phyloP scores from a whole-genome alignment of 2,329 filamentous ascomycete genomes.

The Monosporascus sp. region DNA sequence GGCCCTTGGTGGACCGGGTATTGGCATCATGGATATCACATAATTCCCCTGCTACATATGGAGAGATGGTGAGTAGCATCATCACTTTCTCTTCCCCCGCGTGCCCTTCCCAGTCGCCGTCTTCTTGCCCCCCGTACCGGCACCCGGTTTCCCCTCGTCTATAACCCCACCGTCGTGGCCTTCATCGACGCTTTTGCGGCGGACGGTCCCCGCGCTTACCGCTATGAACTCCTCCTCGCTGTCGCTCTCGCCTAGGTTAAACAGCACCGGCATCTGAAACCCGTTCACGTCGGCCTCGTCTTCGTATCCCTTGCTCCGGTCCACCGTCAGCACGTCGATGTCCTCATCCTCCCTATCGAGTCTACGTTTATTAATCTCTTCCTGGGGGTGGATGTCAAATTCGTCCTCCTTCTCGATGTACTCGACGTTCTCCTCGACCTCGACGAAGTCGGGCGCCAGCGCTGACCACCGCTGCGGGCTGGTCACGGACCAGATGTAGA shows the following conservation, averaged over 20 bases:
- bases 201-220: slow-evolving; percentile 74
- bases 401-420: slow-evolving; percentile 95
- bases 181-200: slow-evolving; percentile 76
- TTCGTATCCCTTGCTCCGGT: slow-evolving; percentile 58
- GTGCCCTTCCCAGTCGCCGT: slow-evolving; percentile 29
- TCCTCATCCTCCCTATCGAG: slow-evolving; percentile 91
- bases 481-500: slow-evolving; percentile 95
- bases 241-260: slow-evolving; percentile 89
- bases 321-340: slow-evolving; percentile 80
- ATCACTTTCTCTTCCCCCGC: slow-evolving; percentile 36
- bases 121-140: slow-evolving; percentile 22
- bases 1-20: too few relatives aligned
- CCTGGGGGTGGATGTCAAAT: slow-evolving; percentile 94
- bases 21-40: not conserved
- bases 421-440: slow-evolving; percentile 97
- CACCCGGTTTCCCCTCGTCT: slow-evolving; percentile 28
- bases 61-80: not conserved
- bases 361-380: slow-evolving; percentile 87
- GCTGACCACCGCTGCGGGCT: slow-evolving; percentile 97
- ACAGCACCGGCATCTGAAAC: slow-evolving; percentile 92
- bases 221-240: slow-evolving; percentile 83
- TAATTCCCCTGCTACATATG: not conserved
- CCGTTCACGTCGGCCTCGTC: slow-evolving; percentile 51
- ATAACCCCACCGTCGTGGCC: slow-evolving; percentile 57
- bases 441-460: slow-evolving; percentile 90